Evolutionary conservation across 805 yeast species (phyloP), one percentile per base, ranked within the genome.

Genomic region (Schwanniomyces pseudopolymorphus): DNA sequence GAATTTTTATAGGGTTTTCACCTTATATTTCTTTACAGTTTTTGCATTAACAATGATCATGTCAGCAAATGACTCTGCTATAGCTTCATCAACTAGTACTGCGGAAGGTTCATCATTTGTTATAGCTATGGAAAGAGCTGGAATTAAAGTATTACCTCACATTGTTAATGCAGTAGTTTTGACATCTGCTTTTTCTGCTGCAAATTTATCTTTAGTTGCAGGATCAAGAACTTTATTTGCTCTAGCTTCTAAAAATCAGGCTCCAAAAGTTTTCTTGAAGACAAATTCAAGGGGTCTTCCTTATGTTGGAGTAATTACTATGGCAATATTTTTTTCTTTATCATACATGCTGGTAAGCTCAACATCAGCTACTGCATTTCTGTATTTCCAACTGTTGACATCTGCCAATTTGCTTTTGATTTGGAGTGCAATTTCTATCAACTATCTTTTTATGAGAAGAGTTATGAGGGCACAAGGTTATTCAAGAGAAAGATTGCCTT

Each of bases 401-500:
- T 63, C 72, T 9, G 58, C 70, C 4, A 59, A 63, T 45, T 47
- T 60, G 28, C 52, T 69, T 39, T 41, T 66, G 5, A 57, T 56
- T 25, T 69, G 73, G 73, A 57, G 60, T 25, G 42, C 58, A 16
- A 66, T 67, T 28, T 54, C 70, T 4, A 47, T 56, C 9, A 66
- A 62, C 45, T 71, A 68, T 53, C 61, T 68, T 26, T 48, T 43
- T 20, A 45, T 66, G 59, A 47, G 54, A 1, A 58, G 65, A 40
- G 78, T 74, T 0, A 52, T 74, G 60, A 70, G 62, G 49, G 75
- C 66, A 3, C 78, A 74, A 51, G 73, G 73, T 31, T 59, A 59
- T 43, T 31, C 59, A 5, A 56, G 69, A 52, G 61, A 56, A 14
- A 49, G 55, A 17, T 59, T 70, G 37, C 75, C 73, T n/a, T 66